These are phyloP conservation scores for Hypoxylon sp. DNA, from an alignment of 2,329 filamentous ascomycete genomes.

Conservation along the genomic window DNA sequence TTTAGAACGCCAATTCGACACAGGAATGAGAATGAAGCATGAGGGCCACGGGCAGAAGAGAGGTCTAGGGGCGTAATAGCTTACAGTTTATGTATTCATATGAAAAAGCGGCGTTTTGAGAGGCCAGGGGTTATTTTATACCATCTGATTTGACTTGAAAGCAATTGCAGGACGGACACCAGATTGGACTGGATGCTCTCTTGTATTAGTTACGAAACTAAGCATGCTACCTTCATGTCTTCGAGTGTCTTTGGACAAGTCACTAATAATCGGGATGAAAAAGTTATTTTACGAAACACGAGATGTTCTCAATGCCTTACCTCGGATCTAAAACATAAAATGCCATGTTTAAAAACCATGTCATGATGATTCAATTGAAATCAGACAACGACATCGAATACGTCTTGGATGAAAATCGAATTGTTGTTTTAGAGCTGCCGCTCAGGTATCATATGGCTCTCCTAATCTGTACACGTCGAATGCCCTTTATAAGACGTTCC, in stretches of 20 bases:
- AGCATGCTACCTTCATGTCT: conserved; percentile 7
- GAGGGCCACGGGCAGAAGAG: conserved; percentile 65
- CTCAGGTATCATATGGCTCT: conserved; percentile 40
- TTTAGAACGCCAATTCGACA: conserved; percentile 70
- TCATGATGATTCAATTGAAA: conserved; percentile 5
- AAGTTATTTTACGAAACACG: neutral
- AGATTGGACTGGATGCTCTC: conserved; percentile 6
- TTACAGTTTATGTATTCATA: conserved; percentile 35
- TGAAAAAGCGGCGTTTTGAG: conserved; percentile 43
- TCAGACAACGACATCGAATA: neutral
- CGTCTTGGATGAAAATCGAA: conserved; percentile 19
- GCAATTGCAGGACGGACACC: conserved; percentile 16
- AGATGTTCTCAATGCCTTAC: neutral
- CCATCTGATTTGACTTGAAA: conserved; percentile 33
- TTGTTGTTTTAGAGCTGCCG: conserved; percentile 31
- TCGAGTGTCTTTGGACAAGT: conserved; percentile 4
- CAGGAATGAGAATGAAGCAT: conserved; percentile 70
- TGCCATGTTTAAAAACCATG: neutral
- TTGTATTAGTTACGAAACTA: conserved; percentile 22
- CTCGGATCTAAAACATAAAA: neutral
- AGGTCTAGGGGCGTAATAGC: conserved; percentile 64
- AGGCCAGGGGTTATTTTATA: conserved; percentile 42
- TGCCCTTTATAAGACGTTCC: conserved; percentile 12
- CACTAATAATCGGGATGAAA: neutral
- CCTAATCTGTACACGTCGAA: conserved; percentile 19